Base-by-base conservation (phyloP, 257 asterid genomes). In the Solanum rostratum region DNA sequence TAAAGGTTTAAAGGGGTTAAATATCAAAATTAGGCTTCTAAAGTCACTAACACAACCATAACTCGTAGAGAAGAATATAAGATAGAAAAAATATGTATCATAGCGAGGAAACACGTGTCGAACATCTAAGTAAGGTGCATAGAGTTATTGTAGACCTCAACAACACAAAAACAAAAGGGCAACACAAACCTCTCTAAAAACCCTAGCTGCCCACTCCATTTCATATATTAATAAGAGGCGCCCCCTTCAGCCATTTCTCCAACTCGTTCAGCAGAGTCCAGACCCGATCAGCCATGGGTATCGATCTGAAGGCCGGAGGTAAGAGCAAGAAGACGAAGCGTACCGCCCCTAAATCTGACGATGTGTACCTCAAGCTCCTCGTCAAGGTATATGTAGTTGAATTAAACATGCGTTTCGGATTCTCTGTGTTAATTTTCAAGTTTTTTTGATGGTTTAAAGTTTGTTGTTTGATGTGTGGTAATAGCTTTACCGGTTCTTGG, bases 271-370 rank as follows among this genome's bases (percentile, higher is more conserved):
- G 43, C 59, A 16, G 68, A 82, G 78, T 52, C 55, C 79, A 22
- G 14, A 60, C 41, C 71, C 19, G 0, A 63, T 3, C 74, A 66
- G 60, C 81, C 62, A 83, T 83, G 85, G 99, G 99, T 91, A 95
- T 94, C 65, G 99, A 95, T 93, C 88, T 95, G 86, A 90, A 89
- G 84, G 98, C 97, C 85, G 99, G 99, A 84, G 99, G 99, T 81
- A 95, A 95, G 94, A 83, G 89, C 88, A 95, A 95, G 97, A 93
- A 94, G 92, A 93, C 98, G 8, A 93, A 95, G 89, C 94, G 97
- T 69, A 91, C 97, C 0, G 97, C 95, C 4, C 97, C 99, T 0
- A 94, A 94, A 68, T 95, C 99, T 71, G 87, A 90, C 73, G 94
- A 95, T 76, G 92, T 95, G 20, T 93, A 90, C 87, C 92, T 92